Evolutionary conservation across 352 stramenopile genomes (phyloP).

Genomic region (Globisporangium heterothallicum): DNA sequence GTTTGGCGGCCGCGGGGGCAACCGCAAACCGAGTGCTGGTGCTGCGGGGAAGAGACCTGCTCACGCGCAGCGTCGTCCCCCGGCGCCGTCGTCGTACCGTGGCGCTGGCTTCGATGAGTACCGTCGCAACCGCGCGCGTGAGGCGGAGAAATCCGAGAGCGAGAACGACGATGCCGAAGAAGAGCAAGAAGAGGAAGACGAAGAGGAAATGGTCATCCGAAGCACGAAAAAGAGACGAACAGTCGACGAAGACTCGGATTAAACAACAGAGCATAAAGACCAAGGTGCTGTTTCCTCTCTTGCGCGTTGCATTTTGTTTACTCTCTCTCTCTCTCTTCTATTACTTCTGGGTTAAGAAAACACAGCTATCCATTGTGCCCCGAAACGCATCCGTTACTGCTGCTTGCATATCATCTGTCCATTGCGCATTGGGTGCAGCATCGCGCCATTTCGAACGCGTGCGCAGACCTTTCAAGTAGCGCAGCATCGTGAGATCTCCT

Average conservation of each 20-base stretch:
- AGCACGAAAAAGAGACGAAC: slow-evolving; percentile 78
- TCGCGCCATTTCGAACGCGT: slow-evolving; percentile 78
- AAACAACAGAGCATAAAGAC: no score
- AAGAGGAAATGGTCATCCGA: slow-evolving; percentile 69
- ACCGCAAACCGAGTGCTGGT: slow-evolving; percentile 33
- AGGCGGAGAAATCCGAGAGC: slow-evolving; percentile 66
- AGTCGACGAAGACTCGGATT: slow-evolving; percentile 82
- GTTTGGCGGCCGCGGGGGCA: slow-evolving; percentile 48
- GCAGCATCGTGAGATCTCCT: slow-evolving; percentile 59
- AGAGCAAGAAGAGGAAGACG: slow-evolving; percentile 70
- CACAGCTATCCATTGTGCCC: slow-evolving; percentile 63
- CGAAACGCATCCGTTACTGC: slow-evolving; percentile 64
- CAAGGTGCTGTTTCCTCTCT: not conserved
- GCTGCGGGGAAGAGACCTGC: slow-evolving; percentile 21
- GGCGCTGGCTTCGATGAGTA: slow-evolving; percentile 83
- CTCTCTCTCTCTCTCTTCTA: slow-evolving; percentile 3
- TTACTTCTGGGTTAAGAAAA: slow-evolving; percentile 70
- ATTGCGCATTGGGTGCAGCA: slow-evolving; percentile 23
- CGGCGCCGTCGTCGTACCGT: slow-evolving; percentile 27
- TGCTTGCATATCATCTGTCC: slow-evolving; percentile 49
- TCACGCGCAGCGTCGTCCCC: slow-evolving; percentile 25
- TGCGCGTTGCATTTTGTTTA: not conserved
- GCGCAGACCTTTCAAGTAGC: slow-evolving; percentile 68
- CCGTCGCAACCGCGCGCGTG: slow-evolving; percentile 39
- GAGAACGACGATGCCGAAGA: slow-evolving; percentile 56